Base-by-base conservation (phyloP, 2,329 filamentous ascomycete species). In the Aspergillus ochraceoroseus region DNA sequence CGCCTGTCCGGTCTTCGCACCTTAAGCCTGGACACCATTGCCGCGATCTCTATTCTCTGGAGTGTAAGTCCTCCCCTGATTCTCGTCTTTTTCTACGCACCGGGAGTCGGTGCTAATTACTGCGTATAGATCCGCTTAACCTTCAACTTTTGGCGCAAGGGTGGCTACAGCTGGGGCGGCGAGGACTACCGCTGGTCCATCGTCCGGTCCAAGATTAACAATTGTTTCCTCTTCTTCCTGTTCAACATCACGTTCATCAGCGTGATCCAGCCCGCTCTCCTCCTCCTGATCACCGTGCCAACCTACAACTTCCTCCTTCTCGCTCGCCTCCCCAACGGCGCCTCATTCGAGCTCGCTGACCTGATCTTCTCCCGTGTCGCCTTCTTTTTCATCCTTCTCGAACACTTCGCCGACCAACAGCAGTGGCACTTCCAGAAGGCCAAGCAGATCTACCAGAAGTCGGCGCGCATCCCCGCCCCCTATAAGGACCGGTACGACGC, bases 81-180 rank as follows among this genome's bases (percentile, higher is more conserved):
- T n/a, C n/a, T n/a, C n/a, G n/a, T n/a, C n/a, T n/a, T n/a, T n/a
- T n/a, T n/a, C n/a, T n/a, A n/a, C n/a, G n/a, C n/a, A n/a, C n/a
- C n/a, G n/a, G n/a, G n/a, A n/a, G n/a, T n/a, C 13, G 18, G 0
- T 7, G 18, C 56, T 60, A 32, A 64, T 46, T 23, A 26, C 33
- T 18, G 19, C 32, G 11, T 33, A 13, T 51, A 88, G 85, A 62
- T 70, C 43, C 84, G 92, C 7, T 71, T 98, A 65, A 96, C 90
- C 2, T 96, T 79, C 73, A 98, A 98, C 68, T 98, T 95, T 70
- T 95, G 85, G 82, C 83, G 92, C 43, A 94, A 87, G 64, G 92
- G 92, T 26, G 92, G 92, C 15, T 98, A 98, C 63, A 71, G 75
- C 11, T 73, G 89, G 49, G 90, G 92, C 25, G 89, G 85, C 11